Evolutionary conservation across 768 basidiomycete species (phyloP), one percentile per base, ranked within the genome.

Genomic region (Rhodotorula toruloides): DNA sequence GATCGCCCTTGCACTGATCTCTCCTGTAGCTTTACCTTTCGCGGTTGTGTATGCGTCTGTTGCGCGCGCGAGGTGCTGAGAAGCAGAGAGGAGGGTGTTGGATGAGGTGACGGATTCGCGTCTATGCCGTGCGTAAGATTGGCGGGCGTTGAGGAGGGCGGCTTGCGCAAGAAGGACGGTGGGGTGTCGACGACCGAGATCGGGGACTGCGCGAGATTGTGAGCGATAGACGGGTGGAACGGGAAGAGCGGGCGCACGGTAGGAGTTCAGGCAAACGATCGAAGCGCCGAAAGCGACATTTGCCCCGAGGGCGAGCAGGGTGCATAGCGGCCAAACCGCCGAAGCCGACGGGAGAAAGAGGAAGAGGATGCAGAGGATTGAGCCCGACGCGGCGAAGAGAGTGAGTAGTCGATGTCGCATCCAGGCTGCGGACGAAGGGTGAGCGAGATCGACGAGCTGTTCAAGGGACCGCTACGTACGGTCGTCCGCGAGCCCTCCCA

Each of bases 401-500:
- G 91, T 80, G 42, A 98, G 84, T 1, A 96, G 81, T 4, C 81
- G 81, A 75, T 93, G 93, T 40, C 94, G 85, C 72, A 85, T 85
- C 5, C 83, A 78, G 0, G 84, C 87, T 80, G 68, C 56, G n/a
- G 1, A 27, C 3, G 19, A 32, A n/a, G 34, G 22, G 12, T 42
- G 27, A 29, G 48, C 4, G 39, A 12, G 34, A 6, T 27, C 16
- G 17, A 4, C 9, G 10, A 2, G 9, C 13, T 5, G 39, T 3
- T 6, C 9, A 14, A 17, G 22, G 13, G 21, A 12, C 12, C 14
- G 27, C 47, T 48, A 81, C 88, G 64, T 72, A 93, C 91, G 86
- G 68, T 89, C 85, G 78, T 98, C 91, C 2, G 93, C 94, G 61
- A 94, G 86, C 22, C 85, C 85, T 12, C 91, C 90, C 82, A 96